Evolutionary conservation across 768 basidiomycete species (phyloP).

Genomic region (Trametes maxima): DNA sequence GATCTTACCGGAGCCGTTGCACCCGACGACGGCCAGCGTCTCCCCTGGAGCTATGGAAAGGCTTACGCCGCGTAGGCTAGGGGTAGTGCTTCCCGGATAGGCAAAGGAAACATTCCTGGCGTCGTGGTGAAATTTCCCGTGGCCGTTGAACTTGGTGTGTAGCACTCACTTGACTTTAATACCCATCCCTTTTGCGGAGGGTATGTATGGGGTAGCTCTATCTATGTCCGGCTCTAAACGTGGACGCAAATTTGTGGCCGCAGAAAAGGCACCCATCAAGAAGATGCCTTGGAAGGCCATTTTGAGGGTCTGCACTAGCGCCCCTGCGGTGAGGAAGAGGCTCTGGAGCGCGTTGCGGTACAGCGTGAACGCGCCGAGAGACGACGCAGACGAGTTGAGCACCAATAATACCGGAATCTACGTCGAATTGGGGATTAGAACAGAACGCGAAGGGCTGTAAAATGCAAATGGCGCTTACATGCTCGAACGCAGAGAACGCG

Average conservation of each 20-base stretch:
- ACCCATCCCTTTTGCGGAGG: slow-evolving; percentile 58
- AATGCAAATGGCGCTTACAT: slow-evolving; percentile 48
- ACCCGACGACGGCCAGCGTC: slow-evolving; percentile 83
- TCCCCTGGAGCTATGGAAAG: slow-evolving; percentile 75
- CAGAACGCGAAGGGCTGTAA: not conserved
- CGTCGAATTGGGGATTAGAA: slow-evolving; percentile 4
- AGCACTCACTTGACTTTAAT: slow-evolving; percentile 65
- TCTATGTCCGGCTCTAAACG: slow-evolving; percentile 63
- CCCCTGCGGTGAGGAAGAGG: slow-evolving; percentile 64
- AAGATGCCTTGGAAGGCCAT: slow-evolving; percentile 88
- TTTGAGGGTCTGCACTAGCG: slow-evolving; percentile 61
- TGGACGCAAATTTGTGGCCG: slow-evolving; percentile 71
- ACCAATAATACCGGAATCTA: slow-evolving; percentile 78
- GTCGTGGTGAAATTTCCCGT: slow-evolving; percentile 18
- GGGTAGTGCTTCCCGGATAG: slow-evolving; percentile 73
- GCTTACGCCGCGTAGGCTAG: slow-evolving; percentile 69
- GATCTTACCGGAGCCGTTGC: slow-evolving; percentile 73
- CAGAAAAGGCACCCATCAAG: slow-evolving; percentile 84
- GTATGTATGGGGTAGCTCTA: slow-evolving; percentile 50
- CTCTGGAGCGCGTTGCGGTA: slow-evolving; percentile 80
- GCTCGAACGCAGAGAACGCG: slow-evolving; percentile 65
- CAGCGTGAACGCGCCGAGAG: slow-evolving; percentile 79
- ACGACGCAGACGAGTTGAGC: slow-evolving; percentile 69
- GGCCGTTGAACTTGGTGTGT: not conserved
- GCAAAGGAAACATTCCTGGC: slow-evolving; percentile 68